A percentile compares a stretch with the other conserved stretches of the same genome.
These are phyloP conservation scores for Lachnum nothofagi DNA, from an alignment of 2,329 filamentous ascomycete species.

Conservation along the genomic window DNA sequence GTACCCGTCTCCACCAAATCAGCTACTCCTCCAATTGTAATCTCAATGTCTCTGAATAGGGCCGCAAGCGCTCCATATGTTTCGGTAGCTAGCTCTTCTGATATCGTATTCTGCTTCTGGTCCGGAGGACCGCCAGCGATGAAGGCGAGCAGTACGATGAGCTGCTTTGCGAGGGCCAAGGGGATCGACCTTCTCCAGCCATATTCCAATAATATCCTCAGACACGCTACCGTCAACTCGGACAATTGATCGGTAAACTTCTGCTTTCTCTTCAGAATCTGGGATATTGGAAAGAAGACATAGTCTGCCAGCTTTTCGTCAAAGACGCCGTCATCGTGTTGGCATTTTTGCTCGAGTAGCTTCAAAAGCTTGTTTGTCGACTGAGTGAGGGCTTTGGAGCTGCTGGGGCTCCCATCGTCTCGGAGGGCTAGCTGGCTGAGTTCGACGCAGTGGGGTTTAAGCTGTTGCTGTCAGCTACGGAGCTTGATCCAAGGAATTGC, in stretches of 20 bases:
- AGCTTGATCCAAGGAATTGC: neutral
- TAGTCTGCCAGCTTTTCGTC: conserved; percentile 88
- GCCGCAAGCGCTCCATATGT: conserved; percentile 65
- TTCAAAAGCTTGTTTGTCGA: conserved; percentile 43
- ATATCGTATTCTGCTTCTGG: conserved; percentile 43
- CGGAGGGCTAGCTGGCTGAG: conserved; percentile 54
- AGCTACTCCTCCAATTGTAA: conserved; percentile 44
- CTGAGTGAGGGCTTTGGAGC: conserved; percentile 41
- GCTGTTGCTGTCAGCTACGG: conserved; percentile 37
- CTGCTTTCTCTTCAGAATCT: conserved; percentile 74
- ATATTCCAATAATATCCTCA: conserved; percentile 66
- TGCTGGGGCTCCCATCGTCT: conserved; percentile 39
- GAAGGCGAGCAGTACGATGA: conserved; percentile 79
- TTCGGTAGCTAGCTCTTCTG: conserved; percentile 71
- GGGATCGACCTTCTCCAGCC: conserved; percentile 75
- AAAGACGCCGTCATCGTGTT: conserved; percentile 49
- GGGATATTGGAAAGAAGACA: conserved; percentile 85
- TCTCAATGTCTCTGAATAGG: conserved; percentile 56
- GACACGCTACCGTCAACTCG: conserved; percentile 71
- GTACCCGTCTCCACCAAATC: conserved; percentile 52
- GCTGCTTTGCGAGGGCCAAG: conserved; percentile 70
- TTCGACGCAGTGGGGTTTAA: conserved; percentile 58
- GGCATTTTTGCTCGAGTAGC: conserved; percentile 38
- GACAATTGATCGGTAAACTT: conserved; percentile 65
- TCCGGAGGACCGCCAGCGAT: conserved; percentile 69